Conservation (phyloP, 306 rosid genomes). For the Nissolia schottii region DNA sequence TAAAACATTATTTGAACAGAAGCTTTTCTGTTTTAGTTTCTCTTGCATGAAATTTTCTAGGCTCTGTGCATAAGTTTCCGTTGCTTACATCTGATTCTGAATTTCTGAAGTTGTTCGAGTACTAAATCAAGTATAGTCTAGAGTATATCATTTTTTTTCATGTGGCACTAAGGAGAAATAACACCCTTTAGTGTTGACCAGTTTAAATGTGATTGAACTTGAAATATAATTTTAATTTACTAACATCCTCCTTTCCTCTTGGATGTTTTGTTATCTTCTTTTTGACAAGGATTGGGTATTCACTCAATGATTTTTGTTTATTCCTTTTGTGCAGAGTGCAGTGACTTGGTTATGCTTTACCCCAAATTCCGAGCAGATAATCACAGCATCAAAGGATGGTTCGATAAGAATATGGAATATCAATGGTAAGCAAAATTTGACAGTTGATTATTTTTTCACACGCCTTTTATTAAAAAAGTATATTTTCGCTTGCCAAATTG, state of each 20-base stretch:
- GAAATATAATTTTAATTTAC: neutral
- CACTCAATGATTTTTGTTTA: constrained; percentile 19
- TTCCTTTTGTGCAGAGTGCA: constrained; percentile 66
- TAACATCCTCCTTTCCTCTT: neutral
- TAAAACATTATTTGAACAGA: neutral
- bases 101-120: neutral
- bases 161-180: neutral
- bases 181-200: neutral
- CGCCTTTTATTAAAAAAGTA: no score
- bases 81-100: neutral
- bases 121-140: neutral
- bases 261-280: neutral
- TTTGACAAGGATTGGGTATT: neutral
- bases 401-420: constrained; percentile 94
- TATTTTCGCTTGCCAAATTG: constrained; percentile 1
- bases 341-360: constrained; percentile 97
- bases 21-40: neutral
- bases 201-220: neutral
- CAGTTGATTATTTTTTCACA: constrained; percentile 10
- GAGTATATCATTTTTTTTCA: neutral
- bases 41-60: neutral
- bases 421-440: constrained; percentile 56
- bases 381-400: constrained; percentile 95
- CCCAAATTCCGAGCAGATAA: constrained; percentile 80
- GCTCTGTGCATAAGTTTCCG: neutral